A percentile compares a stretch with the other conserved stretches of the same genome.
phyloP scores from a whole-genome alignment of 2,329 filamentous ascomycete species.

The Chrysoporthe puriensis region DNA sequence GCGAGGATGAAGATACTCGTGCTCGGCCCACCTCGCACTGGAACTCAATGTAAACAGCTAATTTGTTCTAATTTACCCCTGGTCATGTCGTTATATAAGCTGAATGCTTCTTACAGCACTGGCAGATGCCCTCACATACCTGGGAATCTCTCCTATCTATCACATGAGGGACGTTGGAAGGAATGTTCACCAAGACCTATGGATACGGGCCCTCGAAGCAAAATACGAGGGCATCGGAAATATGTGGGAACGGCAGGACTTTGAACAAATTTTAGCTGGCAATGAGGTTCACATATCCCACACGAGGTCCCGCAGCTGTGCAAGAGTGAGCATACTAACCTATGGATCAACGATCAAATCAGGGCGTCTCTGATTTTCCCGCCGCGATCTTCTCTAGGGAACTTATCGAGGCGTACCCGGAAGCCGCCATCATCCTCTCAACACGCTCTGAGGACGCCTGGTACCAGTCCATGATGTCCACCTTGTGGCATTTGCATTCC shows the following conservation, averaged over 20 bases:
- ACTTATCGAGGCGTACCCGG: constrained; percentile 64
- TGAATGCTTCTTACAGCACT: constrained; percentile 31
- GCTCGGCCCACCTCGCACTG: constrained; percentile 39
- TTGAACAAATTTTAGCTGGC: constrained; percentile 40
- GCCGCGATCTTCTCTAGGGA: constrained; percentile 54
- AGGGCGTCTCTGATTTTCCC: constrained; percentile 38
- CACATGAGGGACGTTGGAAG: constrained; percentile 40
- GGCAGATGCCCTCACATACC: constrained; percentile 36
- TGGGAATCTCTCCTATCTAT: constrained; percentile 40
- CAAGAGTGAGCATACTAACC: not conserved
- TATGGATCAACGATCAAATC: not conserved
- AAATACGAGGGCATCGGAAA: constrained; percentile 35
- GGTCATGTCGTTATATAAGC: constrained; percentile 5
- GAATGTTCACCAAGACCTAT: constrained; percentile 39
- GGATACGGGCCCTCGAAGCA: constrained; percentile 40
- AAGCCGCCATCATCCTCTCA: constrained; percentile 64
- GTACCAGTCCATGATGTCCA: constrained; percentile 49
- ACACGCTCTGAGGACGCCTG: constrained; percentile 62
- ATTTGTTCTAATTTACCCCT: not conserved
- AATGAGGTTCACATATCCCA: constrained; percentile 32
- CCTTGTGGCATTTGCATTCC: constrained; percentile 33
- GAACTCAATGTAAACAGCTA: constrained; percentile 37
- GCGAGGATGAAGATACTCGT: constrained; percentile 39
- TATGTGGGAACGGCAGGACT: constrained; percentile 34
- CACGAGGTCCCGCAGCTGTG: not conserved